Base-by-base conservation (phyloP, 2,329 filamentous ascomycete species). In the Drechslerella dactyloides region DNA sequence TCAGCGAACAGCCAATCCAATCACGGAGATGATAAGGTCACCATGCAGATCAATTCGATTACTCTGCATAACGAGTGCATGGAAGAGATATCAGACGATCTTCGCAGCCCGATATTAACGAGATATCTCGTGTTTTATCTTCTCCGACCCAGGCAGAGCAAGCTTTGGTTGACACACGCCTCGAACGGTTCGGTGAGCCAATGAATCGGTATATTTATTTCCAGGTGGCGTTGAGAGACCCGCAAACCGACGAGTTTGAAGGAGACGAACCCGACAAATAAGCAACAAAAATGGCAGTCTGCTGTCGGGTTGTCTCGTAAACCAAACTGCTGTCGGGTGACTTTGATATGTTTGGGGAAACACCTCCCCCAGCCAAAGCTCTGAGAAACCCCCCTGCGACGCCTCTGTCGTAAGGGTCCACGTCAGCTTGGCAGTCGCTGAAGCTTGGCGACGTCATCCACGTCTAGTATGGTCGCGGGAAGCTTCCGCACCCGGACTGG, bases 371-470 rank as follows among this genome's bases (percentile, higher is more conserved):
- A 33, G 27, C 27, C 27, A 33, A 33, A 4, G 27, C 8, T 33
- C 3, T 3, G 27, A 8, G 8, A 33, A 8, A 33, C 27, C 8
- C 27, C 8, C 8, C 27, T 8, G 27, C 27, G 55, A 53, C 21
- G 19, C 44, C 7, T 11, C 40, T 33, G 30, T 53, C 30, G 58
- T 23, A 37, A 61, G 37, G 27, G 65, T 48, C 53, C 48, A 58
- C 52, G 52, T 58, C 50, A 69, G 52, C 58, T 69, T 69, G 65
- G 65, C 65, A 19, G 46, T 4, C 19, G 56, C 54, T 54, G 50
- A 44, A 59, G 19, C 66, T 70, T 70, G 66, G 66, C 59, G 64
- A 59, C 59, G 53, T 58, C 53, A 62, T 42, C 42, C 40, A 51
- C 33, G 51, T 40, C 35, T 42, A 7, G 37, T n/a, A 46, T 50